A percentile compares a stretch with the other conserved stretches of the same genome.
Conservation (phyloP, 2,329 filamentous ascomycete genomes). For the Acephala macrosclerotiorum region DNA sequence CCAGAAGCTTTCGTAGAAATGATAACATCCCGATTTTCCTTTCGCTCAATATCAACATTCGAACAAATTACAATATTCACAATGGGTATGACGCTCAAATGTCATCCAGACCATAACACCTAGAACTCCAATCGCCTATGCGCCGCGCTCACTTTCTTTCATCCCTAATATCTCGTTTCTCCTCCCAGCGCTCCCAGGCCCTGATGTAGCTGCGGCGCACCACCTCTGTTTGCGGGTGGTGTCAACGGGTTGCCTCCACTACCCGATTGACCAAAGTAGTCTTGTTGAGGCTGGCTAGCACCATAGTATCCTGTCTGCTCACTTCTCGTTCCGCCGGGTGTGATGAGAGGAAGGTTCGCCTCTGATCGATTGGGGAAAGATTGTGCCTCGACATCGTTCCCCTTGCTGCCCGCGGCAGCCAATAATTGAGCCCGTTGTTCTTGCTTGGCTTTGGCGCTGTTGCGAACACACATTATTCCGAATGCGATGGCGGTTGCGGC, state of each 20-base stretch:
- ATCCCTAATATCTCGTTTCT: neutral
- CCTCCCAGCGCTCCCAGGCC: conserved; percentile 31
- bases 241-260: conserved; percentile 11
- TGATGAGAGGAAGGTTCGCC: conserved; percentile 29
- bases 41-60: neutral
- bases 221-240: conserved; percentile 11
- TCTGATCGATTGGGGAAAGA: conserved; percentile 22
- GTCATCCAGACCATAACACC: neutral
- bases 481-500: conserved; percentile 24
- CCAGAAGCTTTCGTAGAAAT: too few relatives aligned
- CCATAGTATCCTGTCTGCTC: conserved; percentile 11
- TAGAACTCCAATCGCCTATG: neutral
- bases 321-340: conserved; percentile 17
- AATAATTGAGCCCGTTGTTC: conserved; percentile 8
- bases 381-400: conserved; percentile 25
- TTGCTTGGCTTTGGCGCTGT: conserved; percentile 22
- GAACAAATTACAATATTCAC: neutral
- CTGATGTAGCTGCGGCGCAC: conserved; percentile 28
- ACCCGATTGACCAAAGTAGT: conserved; percentile 23
- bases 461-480: conserved; percentile 20
- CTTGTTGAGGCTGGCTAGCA: conserved; percentile 17
- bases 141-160: neutral
- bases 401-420: conserved; percentile 11
- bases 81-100: neutral
- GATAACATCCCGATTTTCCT: neutral